A percentile compares a stretch with the other conserved stretches of the same genome.
These are phyloP conservation scores for Kuraishia molischiana DNA, from an alignment of 805 yeast genomes.

Conservation along the genomic window DNA sequence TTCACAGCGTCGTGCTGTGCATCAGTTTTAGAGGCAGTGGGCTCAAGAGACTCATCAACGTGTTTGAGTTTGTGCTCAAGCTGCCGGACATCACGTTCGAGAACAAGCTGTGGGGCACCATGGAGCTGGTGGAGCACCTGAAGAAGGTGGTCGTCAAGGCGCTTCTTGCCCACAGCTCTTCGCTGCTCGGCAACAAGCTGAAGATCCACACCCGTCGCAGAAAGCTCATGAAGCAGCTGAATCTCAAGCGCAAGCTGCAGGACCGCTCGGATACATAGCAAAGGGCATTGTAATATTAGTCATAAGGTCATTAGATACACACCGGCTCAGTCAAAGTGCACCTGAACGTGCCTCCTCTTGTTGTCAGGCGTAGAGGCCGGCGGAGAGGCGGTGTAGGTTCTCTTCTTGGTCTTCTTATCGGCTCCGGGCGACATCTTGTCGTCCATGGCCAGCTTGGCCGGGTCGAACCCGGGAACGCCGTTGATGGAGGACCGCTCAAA, in stretches of 20 bases:
- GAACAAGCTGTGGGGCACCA: constrained; percentile 62
- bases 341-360: constrained; percentile 23
- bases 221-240: constrained; percentile 4
- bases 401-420: constrained; percentile 15
- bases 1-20: constrained; percentile 42
- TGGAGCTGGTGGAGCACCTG: constrained; percentile 54
- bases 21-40: constrained; percentile 76
- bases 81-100: constrained; percentile 52
- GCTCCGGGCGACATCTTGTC: constrained; percentile 15
- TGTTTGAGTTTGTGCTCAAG: constrained; percentile 58
- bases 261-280: neutral
- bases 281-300: neutral
- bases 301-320: neutral
- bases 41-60: constrained; percentile 58
- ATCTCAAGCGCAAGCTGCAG: neutral
- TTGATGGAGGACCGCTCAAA: constrained; percentile 57
- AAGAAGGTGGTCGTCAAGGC: constrained; percentile 55
- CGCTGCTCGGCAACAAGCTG: constrained; percentile 69
- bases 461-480: constrained; percentile 73
- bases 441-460: constrained; percentile 54
- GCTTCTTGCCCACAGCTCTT: constrained; percentile 59
- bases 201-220: constrained; percentile 9
- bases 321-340: constrained; percentile 16
- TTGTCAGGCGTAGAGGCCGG: constrained; percentile 10
- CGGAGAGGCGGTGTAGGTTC: constrained; percentile 11